Evolutionary conservation across 345 rosid species (phyloP), one percentile per base, ranked within the genome.

Genomic region (Odontarrhena argentea): DNA sequence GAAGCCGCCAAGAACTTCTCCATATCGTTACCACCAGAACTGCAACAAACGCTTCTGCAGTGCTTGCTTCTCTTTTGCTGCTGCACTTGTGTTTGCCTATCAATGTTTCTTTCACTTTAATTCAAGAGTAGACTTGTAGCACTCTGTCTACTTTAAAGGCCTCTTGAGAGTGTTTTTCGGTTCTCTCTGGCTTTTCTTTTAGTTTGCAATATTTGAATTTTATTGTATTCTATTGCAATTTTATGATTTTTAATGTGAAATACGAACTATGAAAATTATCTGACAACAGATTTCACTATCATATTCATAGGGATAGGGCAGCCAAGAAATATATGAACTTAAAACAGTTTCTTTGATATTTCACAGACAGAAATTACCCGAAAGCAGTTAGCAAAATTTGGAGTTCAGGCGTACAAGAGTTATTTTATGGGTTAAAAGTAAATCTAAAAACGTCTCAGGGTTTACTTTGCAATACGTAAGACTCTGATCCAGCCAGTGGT

Each of bases 131-230:
- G 37, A 42, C 50, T 43, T 59, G 13, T 8, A 59, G 28, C 51
- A 13, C 51, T 59, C 26, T 53, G 8, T 13, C 2, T 54, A 35
- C 9, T 4, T 44, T 43, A 8, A 14, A 43, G n/a, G 28, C 28
- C 65, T 30, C 41, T 30, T 30, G 65, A 43, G 65, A 43, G 22
- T 60, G 52, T 13, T 60, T 60, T 60, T 28, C 28, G 51, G 14
- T 43, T 28, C 65, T 44, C 65, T 44, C 42, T 59, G 3, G 42
- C 42, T 15, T 32, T 50, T 22, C 15, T 44, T 30, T 60, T 30
- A 15, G 14, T 6, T 32, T 6, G 15, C 14, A 32, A 28, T 9
- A 44, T 14, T 6, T 45, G 30, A 43, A 42, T n/a, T 60, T 59
- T 43, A 9, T 28, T 26, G 10, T 26, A 12, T 26, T 41, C 36